Evolutionary conservation across 192 early-diverging fungal genomes (phyloP).

Genomic region (Kickxella alabastrina): DNA sequence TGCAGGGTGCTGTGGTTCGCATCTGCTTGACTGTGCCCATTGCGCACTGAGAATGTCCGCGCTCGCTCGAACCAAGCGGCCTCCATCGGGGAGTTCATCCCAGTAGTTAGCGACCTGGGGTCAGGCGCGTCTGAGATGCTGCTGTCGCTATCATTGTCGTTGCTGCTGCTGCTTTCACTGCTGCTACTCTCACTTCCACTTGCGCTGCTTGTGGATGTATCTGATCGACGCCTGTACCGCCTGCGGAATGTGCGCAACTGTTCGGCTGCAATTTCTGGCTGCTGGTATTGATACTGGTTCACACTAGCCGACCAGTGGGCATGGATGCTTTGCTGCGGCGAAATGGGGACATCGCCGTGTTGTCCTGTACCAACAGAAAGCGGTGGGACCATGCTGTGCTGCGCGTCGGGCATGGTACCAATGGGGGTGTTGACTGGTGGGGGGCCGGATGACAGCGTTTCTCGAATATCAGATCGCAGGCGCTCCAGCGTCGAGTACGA

Average conservation of each 20-base stretch:
- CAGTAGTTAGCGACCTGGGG: neutral
- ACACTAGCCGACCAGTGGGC: conserved; percentile 11
- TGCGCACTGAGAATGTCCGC: conserved; percentile 24
- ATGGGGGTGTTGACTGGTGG: conserved; percentile 1
- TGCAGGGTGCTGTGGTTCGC: neutral
- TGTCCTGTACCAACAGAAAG: neutral
- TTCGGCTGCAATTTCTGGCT: too few relatives aligned
- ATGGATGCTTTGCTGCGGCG: conserved; percentile 5
- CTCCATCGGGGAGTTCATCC: conserved; percentile 17
- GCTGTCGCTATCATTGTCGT: conserved; percentile 6
- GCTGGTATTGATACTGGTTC: too few relatives aligned
- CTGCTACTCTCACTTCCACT: neutral
- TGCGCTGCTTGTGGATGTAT: too few relatives aligned
- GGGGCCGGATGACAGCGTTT: neutral
- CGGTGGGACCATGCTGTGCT: too few relatives aligned
- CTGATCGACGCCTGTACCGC: too few relatives aligned
- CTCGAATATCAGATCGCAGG: conserved; percentile 8
- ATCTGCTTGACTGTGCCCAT: neutral
- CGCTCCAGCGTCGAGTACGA: conserved; percentile 12
- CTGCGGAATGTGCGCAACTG: too few relatives aligned
- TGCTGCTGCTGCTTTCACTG: neutral
- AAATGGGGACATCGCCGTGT: conserved; percentile 1
- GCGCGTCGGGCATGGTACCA: neutral
- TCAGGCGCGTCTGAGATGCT: conserved; percentile 3
- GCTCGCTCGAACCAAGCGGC: conserved; percentile 23